Conservation (phyloP, 2,329 filamentous ascomycete genomes). For the Pestalotiopsis fici region DNA sequence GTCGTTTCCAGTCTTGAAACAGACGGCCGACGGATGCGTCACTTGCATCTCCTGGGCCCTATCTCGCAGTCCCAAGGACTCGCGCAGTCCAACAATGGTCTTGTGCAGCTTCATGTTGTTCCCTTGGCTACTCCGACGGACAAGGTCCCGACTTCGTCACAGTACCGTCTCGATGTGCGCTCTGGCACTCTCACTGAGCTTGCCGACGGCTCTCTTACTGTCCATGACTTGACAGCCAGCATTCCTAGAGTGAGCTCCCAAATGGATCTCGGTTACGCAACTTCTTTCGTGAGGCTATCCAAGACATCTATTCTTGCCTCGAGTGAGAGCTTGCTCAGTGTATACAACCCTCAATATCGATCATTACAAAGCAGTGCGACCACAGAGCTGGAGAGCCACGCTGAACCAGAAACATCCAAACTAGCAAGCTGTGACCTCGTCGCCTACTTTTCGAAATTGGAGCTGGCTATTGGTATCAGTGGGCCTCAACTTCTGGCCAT, state of each 20-base stretch:
- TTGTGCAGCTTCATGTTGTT: slow-evolving; percentile 27
- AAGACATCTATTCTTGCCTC: slow-evolving; percentile 65
- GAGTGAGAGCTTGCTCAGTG: slow-evolving; percentile 54
- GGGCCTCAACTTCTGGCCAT: slow-evolving; percentile 67
- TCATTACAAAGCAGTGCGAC: slow-evolving; percentile 55
- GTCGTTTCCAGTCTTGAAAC: slow-evolving; percentile 43
- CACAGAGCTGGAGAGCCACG: slow-evolving; percentile 43
- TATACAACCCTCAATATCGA: slow-evolving; percentile 71
- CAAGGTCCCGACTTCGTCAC: slow-evolving; percentile 13
- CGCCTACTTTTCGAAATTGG: slow-evolving; percentile 65
- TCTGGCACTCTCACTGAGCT: slow-evolving; percentile 67
- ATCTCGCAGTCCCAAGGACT: slow-evolving; percentile 19
- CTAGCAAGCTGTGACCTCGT: slow-evolving; percentile 45
- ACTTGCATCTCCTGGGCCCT: slow-evolving; percentile 28
- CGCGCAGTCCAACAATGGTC: slow-evolving; percentile 14
- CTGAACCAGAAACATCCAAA: slow-evolving; percentile 33
- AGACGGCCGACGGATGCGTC: slow-evolving; percentile 23
- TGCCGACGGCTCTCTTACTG: slow-evolving; percentile 50
- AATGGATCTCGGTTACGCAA: slow-evolving; percentile 50
- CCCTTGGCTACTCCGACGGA: slow-evolving; percentile 19
- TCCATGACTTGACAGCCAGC: slow-evolving; percentile 65
- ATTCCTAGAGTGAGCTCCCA: slow-evolving; percentile 61
- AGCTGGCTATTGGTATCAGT: slow-evolving; percentile 65
- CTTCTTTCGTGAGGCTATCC: slow-evolving; percentile 68
- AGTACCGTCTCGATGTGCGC: slow-evolving; percentile 61